A percentile compares a stretch with the other conserved stretches of the same genome.
phyloP scores from a whole-genome alignment of 495 filamentous ascomycete genomes.

The Hypoxylon perforatum region DNA sequence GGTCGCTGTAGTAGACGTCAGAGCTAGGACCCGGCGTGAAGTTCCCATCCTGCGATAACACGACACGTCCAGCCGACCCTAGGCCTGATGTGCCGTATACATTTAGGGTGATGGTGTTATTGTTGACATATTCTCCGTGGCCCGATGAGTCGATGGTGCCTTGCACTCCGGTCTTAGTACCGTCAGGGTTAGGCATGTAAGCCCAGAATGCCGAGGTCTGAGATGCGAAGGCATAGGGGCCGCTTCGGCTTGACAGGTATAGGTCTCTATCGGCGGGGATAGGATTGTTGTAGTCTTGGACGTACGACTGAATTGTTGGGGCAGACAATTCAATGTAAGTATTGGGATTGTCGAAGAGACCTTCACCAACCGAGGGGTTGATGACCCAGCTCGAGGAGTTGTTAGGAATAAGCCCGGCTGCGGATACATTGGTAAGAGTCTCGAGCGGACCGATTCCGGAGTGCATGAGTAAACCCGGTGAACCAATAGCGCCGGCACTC shows the following conservation, averaged over 20 bases:
- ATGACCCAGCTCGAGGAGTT: conserved; percentile 48
- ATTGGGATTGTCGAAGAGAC: conserved; percentile 59
- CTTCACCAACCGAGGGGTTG: conserved; percentile 49
- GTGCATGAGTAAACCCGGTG: conserved; percentile 68
- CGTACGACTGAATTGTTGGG: conserved; percentile 50
- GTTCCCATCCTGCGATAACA: conserved; percentile 44
- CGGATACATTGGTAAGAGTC: conserved; percentile 37
- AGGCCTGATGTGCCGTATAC: conserved; percentile 57
- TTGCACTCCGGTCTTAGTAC: conserved; percentile 47
- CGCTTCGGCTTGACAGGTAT: conserved; percentile 48
- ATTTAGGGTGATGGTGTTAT: conserved; percentile 55
- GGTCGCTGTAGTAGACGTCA: conserved; percentile 50
- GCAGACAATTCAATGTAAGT: conserved; percentile 54
- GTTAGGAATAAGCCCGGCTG: conserved; percentile 35
- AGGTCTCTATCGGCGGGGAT: conserved; percentile 44
- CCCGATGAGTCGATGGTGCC: conserved; percentile 56
- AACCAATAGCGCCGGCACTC: conserved; percentile 64
- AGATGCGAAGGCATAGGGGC: conserved; percentile 53
- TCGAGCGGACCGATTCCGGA: conserved; percentile 58
- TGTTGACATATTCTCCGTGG: conserved; percentile 38
- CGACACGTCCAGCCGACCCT: conserved; percentile 48
- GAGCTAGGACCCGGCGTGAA: conserved; percentile 47
- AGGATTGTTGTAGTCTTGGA: conserved; percentile 50
- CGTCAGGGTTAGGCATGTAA: conserved; percentile 47
- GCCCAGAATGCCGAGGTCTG: conserved; percentile 55